Evolutionary conservation across 208 protist genomes (phyloP).

Genomic region (Acanthamoeba royreba): DNA sequence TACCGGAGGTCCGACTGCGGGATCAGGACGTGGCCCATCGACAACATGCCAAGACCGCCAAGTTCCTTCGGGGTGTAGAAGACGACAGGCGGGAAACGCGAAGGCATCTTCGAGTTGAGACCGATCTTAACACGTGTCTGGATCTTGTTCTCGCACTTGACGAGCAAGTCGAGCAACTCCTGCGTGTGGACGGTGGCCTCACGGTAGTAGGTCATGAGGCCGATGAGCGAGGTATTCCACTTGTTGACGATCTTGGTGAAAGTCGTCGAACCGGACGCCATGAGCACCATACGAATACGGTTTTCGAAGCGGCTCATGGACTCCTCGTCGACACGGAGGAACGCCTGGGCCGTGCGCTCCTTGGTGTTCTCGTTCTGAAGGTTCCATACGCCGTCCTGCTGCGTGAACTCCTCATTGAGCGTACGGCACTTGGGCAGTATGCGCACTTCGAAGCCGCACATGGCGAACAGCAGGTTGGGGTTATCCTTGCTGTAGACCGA

Average conservation of each 20-base stretch:
- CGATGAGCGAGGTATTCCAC: constrained; percentile 99
- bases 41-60: constrained; percentile 99
- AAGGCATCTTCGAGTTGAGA: constrained; percentile 99
- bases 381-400: constrained; percentile 98
- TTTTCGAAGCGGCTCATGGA: constrained; percentile 97
- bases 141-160: constrained; percentile 99
- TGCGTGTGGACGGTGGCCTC: constrained; percentile 92
- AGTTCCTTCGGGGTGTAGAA: constrained; percentile 99
- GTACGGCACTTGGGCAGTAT: constrained; percentile 92
- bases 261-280: constrained; percentile 99
- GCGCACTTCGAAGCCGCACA: constrained; percentile 99
- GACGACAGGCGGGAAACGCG: constrained; percentile 98
- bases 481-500: constrained; percentile 99
- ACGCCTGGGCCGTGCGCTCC: constrained; percentile 98
- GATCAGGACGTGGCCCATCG: constrained; percentile 99
- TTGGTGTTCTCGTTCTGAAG: constrained; percentile 98
- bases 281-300: constrained; percentile 97
- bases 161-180: constrained; percentile 98
- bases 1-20: constrained; percentile 98
- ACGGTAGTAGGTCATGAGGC: constrained; percentile 99
- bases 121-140: constrained; percentile 99
- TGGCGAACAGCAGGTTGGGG: constrained; percentile 99
- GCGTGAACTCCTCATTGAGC: constrained; percentile 87
- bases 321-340: constrained; percentile 95
- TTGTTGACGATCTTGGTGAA: constrained; percentile 99